These are phyloP conservation scores for Magnusiomyces fungicola DNA, from an alignment of 1,139 yeast species.

Conservation along the genomic window DNA sequence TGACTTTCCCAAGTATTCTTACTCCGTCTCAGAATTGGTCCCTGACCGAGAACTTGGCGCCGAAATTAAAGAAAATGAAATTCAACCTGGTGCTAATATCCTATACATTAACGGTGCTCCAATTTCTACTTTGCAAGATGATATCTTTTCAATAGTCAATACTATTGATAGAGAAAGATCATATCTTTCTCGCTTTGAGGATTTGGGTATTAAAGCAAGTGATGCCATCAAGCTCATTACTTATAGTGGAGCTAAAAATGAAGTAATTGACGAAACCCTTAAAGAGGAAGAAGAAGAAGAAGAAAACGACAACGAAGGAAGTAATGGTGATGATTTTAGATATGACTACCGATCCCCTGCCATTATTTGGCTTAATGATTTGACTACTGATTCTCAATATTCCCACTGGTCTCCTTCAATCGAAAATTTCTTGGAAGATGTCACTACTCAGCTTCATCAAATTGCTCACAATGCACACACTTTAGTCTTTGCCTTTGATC, in stretches of 20 bases:
- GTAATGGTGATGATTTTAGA: constrained; percentile 23
- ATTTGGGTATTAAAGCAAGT: constrained; percentile 15
- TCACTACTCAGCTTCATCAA: constrained; percentile 30
- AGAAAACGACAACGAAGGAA: constrained; percentile 15
- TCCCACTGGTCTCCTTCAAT: constrained; percentile 40
- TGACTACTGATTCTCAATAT: constrained; percentile 58
- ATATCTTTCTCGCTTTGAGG: constrained; percentile 20
- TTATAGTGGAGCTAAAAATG: constrained; percentile 4
- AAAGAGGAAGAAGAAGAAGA: not conserved
- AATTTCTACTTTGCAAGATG: constrained; percentile 22
- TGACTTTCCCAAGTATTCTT: constrained; percentile 32
- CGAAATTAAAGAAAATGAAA: constrained; percentile 22
- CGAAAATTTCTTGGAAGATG: constrained; percentile 35
- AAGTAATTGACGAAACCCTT: not conserved
- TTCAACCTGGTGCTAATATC: constrained; percentile 30
- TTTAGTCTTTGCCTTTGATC: constrained; percentile 60
- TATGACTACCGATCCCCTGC: constrained; percentile 41
- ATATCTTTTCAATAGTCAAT: constrained; percentile 28
- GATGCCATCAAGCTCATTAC: constrained; percentile 19
- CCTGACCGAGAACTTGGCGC: constrained; percentile 19
- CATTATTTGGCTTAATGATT: constrained; percentile 69
- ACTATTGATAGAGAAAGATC: constrained; percentile 29
- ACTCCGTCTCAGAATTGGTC: constrained; percentile 21
- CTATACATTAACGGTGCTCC: constrained; percentile 35
- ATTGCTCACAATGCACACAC: constrained; percentile 72